Evolutionary conservation across 2,329 filamentous ascomycete genomes (phyloP), one percentile per base, ranked within the genome.

Genomic region (Microdochium bolleyi): DNA sequence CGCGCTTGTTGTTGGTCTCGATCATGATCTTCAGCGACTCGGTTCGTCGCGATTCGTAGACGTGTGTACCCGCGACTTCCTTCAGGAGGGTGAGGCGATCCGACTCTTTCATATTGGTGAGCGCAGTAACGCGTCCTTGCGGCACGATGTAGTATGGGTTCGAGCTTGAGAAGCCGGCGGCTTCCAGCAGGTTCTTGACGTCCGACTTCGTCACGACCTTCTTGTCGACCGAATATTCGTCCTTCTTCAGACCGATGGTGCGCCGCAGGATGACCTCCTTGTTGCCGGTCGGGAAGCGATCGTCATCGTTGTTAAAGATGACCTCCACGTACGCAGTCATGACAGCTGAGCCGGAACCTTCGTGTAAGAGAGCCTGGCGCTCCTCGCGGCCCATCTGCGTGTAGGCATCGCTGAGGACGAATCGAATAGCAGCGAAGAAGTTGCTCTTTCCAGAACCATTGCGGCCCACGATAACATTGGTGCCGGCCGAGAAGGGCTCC

Each of bases 241-340:
- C 94, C 73, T 99, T 99, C 73, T 99, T 97, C 57, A 92, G 78
- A 51, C 92, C 94, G 68, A 99, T 99, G 0, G 94, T 97, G 48
- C 94, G 88, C 56, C 95, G 88, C 54, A 99, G 75, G 44, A 94
- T 85, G 49, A 97, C 83, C 68, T 99, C 92, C 55, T 91, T 87
- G 65, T 90, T 94, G 60, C 89, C 89, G 10, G 91, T 96, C 34
- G 91, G 91, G 64, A 99, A 97, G 62, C 94, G 89, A 62, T 95
- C 90, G 67, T 99, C 92, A 62, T 83, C 89, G 67, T 99, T 99
- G 78, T 99, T 94, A 70, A 99, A 99, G 60, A 96, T 95, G 63
- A 99, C 89, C 72, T 99, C 94, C 55, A 99, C 95, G 63, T 97
- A 99, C n/a, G 94, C 95, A 49, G 92, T 96, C 89, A 96, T 96